Percentiles rank a stretch among this genome's conserved stretches.
Conservation (phyloP, 1,139 yeast species). For the Candida buenavistaensis region DNA sequence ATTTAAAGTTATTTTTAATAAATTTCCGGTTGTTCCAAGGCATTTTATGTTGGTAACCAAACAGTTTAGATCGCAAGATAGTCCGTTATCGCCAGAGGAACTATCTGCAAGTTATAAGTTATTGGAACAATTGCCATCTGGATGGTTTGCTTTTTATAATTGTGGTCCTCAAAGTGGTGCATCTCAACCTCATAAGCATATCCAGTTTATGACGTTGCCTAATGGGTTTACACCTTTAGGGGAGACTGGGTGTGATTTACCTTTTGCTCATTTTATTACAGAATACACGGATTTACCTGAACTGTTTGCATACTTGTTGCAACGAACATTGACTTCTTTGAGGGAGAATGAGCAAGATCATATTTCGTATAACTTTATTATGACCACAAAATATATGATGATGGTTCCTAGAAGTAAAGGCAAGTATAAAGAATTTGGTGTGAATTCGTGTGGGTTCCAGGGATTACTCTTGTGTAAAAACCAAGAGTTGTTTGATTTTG, state of each 20-base stretch:
- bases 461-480: slow-evolving; percentile 80
- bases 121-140: too few species aligned
- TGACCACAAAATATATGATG: slow-evolving; percentile 83
- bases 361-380: slow-evolving; percentile 74
- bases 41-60: slow-evolving; percentile 81
- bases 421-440: slow-evolving; percentile 48
- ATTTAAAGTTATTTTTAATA: slow-evolving; percentile 72
- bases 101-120: slow-evolving; percentile 58
- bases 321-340: slow-evolving; percentile 65
- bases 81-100: slow-evolving; percentile 71
- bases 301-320: slow-evolving; percentile 68
- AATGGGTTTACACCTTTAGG: slow-evolving; percentile 58
- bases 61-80: slow-evolving; percentile 66
- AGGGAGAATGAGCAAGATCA: slow-evolving; percentile 48
- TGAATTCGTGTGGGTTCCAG: slow-evolving; percentile 78
- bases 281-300: slow-evolving; percentile 61
- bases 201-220: slow-evolving; percentile 81
- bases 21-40: slow-evolving; percentile 77
- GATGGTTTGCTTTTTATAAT: slow-evolving; percentile 82
- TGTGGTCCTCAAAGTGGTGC: slow-evolving; percentile 90
- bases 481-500: slow-evolving; percentile 46
- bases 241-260: slow-evolving; percentile 57
- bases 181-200: slow-evolving; percentile 88
- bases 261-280: slow-evolving; percentile 83
- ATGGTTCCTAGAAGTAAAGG: slow-evolving; percentile 71